Percentiles rank a stretch among this genome's conserved stretches.
Evolutionary conservation across 257 asterid species (phyloP).

Genomic region (Salvia rosmarinus): DNA sequence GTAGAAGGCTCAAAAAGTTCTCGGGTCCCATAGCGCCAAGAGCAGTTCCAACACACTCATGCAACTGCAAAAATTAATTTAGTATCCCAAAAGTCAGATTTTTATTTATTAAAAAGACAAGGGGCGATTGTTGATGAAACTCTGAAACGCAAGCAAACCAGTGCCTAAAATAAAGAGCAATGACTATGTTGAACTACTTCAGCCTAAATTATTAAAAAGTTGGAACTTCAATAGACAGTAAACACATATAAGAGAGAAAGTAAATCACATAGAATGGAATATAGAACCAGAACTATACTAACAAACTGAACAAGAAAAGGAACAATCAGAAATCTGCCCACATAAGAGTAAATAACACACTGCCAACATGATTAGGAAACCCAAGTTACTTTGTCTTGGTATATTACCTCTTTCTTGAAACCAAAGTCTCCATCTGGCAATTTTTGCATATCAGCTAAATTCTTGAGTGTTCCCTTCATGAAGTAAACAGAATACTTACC

Average conservation of each 20-base stretch:
- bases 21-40: slow-evolving; percentile 93
- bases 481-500: slow-evolving; percentile 67
- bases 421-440: slow-evolving; percentile 81
- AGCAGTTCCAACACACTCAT: slow-evolving; percentile 87
- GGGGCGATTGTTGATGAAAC: not conserved
- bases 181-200: not conserved
- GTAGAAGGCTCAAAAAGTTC: slow-evolving; percentile 63
- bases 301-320: too few relatives aligned
- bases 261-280: too few relatives aligned
- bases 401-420: slow-evolving; percentile 74
- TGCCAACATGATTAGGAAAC: not conserved
- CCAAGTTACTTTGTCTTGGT: not conserved
- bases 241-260: not conserved
- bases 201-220: slow-evolving; percentile 19
- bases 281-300: too few relatives aligned
- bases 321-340: too few relatives aligned
- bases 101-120: not conserved
- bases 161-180: slow-evolving; percentile 6
- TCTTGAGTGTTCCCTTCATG: slow-evolving; percentile 60
- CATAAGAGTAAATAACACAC: not conserved
- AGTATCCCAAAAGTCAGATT: slow-evolving; percentile 24
- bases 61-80: slow-evolving; percentile 65
- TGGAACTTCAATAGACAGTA: slow-evolving; percentile 3
- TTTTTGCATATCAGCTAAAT: slow-evolving; percentile 77
- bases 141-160: not conserved